Base-by-base conservation (phyloP, 306 rosid species). In the Gastrolobium bilobum region DNA sequence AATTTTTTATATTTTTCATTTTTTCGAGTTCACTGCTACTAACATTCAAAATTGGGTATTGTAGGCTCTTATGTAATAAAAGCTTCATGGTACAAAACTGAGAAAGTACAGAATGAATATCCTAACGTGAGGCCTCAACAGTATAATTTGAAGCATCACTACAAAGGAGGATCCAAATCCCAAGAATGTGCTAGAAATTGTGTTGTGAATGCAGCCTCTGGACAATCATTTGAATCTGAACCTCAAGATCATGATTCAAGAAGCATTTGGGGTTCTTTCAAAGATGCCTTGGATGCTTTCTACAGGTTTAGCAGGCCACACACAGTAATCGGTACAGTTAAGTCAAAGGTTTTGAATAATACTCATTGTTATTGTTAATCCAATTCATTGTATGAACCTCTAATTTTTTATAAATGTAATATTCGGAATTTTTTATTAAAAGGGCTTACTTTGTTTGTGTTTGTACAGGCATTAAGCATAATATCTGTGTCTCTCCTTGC, bases 401-500 rank as follows among this genome's bases (percentile, higher is more conserved):
- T 39, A 13, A 10, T 33, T 68, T 44, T 75, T 3, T 8, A 20
- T n/a, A n/a, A n/a, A n/a, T n/a, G n/a, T n/a, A n/a, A n/a, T n/a
- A n/a, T n/a, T n/a, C n/a, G n/a, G n/a, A n/a, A n/a, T n/a, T n/a
- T n/a, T n/a, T n/a, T n/a, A n/a, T n/a, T n/a, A n/a, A n/a, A n/a
- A n/a, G 46, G 14, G 35, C 78, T 84, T 30, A 67, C 42, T 14
- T 53, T 14, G 5, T 73, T 56, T 78, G 68, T 71, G 50, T 64
- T 37, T 60, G 26, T 50, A n/a, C 85, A 92, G 95, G 89, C 90
- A 50, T 71, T 87, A 84, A 86, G 90, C 88, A 84, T 90, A 47
- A 4, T 88, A 34, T 92, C 95, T 34, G 89, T 88, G 26, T 89
- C 93, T 47, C 92, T 92, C 43, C 90, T 92, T 62, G 90, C 93